Percentiles rank a stretch among this genome's conserved stretches.
Conservation (phyloP, 306 rosid species). For the Alnus rubra region DNA sequence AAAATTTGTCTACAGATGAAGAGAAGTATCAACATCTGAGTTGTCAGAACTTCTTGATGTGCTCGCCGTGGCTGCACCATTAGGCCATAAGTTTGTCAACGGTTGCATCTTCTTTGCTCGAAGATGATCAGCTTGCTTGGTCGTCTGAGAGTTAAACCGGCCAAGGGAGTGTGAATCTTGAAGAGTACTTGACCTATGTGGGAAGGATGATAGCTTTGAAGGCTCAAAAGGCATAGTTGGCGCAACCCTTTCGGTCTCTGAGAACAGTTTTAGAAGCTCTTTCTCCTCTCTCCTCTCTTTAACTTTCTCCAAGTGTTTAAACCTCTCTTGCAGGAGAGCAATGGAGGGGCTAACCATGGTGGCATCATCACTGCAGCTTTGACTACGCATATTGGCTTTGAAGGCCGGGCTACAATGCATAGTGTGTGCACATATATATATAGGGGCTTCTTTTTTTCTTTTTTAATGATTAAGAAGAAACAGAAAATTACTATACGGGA, state of each 20-base stretch:
- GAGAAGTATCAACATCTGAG: slow-evolving; percentile 87
- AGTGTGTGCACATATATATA: too few species aligned
- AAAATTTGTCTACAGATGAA: slow-evolving; percentile 68
- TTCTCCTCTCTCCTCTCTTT: slow-evolving; percentile 85
- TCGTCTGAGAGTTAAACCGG: slow-evolving; percentile 42
- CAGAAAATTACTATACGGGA: too few species aligned
- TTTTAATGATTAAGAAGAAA: too few species aligned
- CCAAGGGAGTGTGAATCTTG: slow-evolving; percentile 64
- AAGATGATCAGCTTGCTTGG: slow-evolving; percentile 30
- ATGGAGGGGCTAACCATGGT: slow-evolving; percentile 71
- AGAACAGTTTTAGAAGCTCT: slow-evolving; percentile 52
- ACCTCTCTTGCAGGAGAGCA: slow-evolving; percentile 93
- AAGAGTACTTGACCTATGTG: slow-evolving; percentile 20
- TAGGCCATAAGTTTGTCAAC: slow-evolving; percentile 41
- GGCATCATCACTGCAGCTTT: slow-evolving; percentile 51
- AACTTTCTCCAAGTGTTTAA: slow-evolving; percentile 86
- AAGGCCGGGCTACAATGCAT: slow-evolving; percentile 47
- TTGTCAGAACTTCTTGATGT: slow-evolving; percentile 51
- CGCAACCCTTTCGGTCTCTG: slow-evolving; percentile 32
- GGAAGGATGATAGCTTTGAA: slow-evolving; percentile 33
- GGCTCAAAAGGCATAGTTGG: slow-evolving; percentile 34
- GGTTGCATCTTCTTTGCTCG: slow-evolving; percentile 29
- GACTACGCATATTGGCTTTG: slow-evolving; percentile 73
- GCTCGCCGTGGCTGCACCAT: slow-evolving; percentile 38
- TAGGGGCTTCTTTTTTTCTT: too few species aligned